A percentile compares a stretch with the other conserved stretches of the same genome.
Evolutionary conservation across 23 red algal genomes (phyloP).

Genomic region (Gracilariopsis chorda): DNA sequence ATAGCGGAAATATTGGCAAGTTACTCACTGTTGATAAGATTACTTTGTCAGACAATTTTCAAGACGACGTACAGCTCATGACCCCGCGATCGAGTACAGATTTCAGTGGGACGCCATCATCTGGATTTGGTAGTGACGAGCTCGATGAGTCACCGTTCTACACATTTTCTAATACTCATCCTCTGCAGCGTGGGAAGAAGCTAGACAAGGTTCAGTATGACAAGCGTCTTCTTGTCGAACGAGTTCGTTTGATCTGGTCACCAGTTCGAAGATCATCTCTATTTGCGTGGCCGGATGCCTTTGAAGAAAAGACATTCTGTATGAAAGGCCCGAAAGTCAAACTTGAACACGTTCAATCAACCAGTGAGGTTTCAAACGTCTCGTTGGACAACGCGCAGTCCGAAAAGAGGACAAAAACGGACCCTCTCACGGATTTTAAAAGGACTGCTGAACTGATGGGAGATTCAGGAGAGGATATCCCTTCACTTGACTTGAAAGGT

Average conservation of each 20-base stretch:
- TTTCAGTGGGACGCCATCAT: conserved; percentile 6
- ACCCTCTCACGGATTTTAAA: not conserved
- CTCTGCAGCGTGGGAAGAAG: conserved; percentile 61
- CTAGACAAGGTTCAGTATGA: conserved; percentile 64
- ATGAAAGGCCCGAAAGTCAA: conserved; percentile 56
- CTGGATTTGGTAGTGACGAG: conserved; percentile 73
- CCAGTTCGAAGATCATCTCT: conserved; percentile 58
- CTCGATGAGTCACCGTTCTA: conserved; percentile 72
- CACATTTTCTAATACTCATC: conserved; percentile 65
- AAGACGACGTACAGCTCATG: conserved; percentile 9
- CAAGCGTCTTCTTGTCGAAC: conserved; percentile 44
- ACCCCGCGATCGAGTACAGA: conserved; percentile 1
- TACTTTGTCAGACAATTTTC: conserved; percentile 45
- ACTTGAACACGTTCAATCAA: not conserved
- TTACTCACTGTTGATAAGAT: conserved; percentile 52
- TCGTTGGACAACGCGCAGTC: too few relatives aligned
- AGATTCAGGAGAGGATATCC: not conserved
- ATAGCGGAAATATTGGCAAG: conserved; percentile 49
- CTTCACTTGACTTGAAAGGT: not conserved
- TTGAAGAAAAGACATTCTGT: conserved; percentile 62
- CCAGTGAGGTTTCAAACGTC: too few relatives aligned
- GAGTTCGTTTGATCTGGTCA: conserved; percentile 66
- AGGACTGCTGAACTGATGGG: not conserved
- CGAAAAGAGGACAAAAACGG: not conserved
- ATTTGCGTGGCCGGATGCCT: conserved; percentile 72